These are phyloP conservation scores for Tympanopsis confertula DNA, from an alignment of 2,329 filamentous ascomycete genomes.

Conservation along the genomic window DNA sequence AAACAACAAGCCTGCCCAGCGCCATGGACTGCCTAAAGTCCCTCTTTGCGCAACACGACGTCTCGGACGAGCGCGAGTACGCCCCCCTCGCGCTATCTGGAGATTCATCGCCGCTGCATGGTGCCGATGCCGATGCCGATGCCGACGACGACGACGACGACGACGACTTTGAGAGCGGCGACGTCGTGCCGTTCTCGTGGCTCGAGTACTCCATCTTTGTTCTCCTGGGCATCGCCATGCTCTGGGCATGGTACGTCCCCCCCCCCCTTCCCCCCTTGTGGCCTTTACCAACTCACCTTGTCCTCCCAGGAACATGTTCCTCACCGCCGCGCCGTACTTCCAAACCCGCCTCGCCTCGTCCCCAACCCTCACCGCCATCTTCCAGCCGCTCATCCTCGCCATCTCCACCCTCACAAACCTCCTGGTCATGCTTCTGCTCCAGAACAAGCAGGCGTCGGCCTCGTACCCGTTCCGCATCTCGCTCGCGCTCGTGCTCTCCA, in stretches of 20 bases:
- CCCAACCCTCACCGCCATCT: conserved; percentile 64
- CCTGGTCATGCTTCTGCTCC: conserved; percentile 61
- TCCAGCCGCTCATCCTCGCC: conserved; percentile 80
- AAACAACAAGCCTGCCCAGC: too few species aligned
- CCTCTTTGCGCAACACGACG: too few species aligned
- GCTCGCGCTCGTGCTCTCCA: conserved; percentile 64
- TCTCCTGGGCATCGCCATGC: conserved; percentile 80
- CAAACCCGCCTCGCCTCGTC: conserved; percentile 65
- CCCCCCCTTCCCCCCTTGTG: background rate
- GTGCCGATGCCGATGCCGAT: too few species aligned
- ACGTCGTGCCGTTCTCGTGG: conserved; percentile 75
- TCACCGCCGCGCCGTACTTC: conserved; percentile 90
- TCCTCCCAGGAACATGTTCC: conserved; percentile 80
- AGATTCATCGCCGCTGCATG: too few species aligned
- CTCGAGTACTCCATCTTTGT: conserved; percentile 77
- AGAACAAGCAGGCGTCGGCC: conserved; percentile 68
- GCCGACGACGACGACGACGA: too few species aligned
- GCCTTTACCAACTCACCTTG: conserved; percentile 2
- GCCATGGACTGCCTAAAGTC: too few species aligned
- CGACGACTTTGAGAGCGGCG: too few species aligned
- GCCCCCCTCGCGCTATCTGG: too few species aligned
- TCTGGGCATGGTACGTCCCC: conserved; percentile 77
- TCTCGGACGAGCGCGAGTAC: too few species aligned
- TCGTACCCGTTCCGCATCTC: conserved; percentile 84
- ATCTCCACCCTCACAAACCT: conserved; percentile 80